These are phyloP conservation scores for Boletus rubroflammeus DNA, from an alignment of 768 basidiomycete genomes.

Conservation along the genomic window DNA sequence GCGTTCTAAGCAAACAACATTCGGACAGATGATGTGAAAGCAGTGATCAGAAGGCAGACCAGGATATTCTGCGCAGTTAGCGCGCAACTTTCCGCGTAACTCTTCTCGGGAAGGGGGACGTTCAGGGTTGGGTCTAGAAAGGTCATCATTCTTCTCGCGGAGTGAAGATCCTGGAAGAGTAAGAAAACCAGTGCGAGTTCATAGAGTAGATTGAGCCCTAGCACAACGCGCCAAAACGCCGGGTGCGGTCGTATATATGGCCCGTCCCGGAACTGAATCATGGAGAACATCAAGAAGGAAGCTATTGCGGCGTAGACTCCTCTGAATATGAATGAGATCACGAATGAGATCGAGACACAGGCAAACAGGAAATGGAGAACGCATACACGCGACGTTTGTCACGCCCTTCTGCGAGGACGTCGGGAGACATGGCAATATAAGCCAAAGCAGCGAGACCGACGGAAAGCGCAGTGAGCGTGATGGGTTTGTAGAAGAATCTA, in stretches of 20 bases:
- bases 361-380: background rate
- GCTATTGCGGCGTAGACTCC: constrained; percentile 73
- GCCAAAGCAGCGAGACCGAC: constrained; percentile 64
- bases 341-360: constrained; percentile 1
- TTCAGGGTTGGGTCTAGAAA: constrained; percentile 72
- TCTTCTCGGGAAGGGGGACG: constrained; percentile 76
- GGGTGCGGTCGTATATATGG: constrained; percentile 88
- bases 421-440: constrained; percentile 79
- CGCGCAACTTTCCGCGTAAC: constrained; percentile 78
- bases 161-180: constrained; percentile 78
- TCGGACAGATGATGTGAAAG: background rate
- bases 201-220: constrained; percentile 81
- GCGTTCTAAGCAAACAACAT: constrained; percentile 50
- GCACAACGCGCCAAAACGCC: constrained; percentile 76
- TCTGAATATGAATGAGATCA: constrained; percentile 36
- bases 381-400: constrained; percentile 80
- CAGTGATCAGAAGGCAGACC: constrained; percentile 40
- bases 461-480: constrained; percentile 73
- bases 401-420: constrained; percentile 77
- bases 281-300: constrained; percentile 76
- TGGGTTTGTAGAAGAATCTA: constrained; percentile 85
- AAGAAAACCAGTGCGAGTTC: constrained; percentile 80
- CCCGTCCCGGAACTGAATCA: constrained; percentile 87
- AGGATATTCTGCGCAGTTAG: constrained; percentile 61
- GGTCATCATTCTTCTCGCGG: constrained; percentile 75